Evolutionary conservation across 768 basidiomycete species (phyloP), one percentile per base, ranked within the genome.

Genomic region (Cyclocybe cylindracea): DNA sequence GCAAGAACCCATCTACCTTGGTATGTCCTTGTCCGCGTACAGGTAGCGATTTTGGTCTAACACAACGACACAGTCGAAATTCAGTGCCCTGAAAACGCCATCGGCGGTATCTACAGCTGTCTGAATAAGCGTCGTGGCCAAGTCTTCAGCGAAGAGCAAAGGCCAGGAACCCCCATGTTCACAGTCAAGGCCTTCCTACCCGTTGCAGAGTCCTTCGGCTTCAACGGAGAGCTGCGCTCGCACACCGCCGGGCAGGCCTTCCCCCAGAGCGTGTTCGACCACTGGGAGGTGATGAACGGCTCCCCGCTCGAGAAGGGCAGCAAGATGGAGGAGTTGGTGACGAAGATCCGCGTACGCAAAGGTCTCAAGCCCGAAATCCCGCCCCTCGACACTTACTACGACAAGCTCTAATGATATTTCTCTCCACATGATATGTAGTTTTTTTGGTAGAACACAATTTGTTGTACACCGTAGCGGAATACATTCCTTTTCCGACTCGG

Each of bases 141-240:
- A 70, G 96, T 99, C 56, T 96, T 95, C 84, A 90, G 89, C 61
- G 91, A 98, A 74, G 96, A 98, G 74, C 97, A 98, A 76, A 80
- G 95, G 65, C 79, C 86, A 3, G 96, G 97, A 77, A 99, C 97
- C 13, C 97, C 97, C 57, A 97, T 98, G 94, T 96, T 96, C 87
- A 98, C 89, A 42, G 89, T 99, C 75, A 98, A 97, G 84, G 94
- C 94, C 19, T 94, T 93, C 80, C 80, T 94, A 37, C 93, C 94
- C 62, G 91, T 94, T 69, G 77, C 79, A 68, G 91, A 93, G 74
- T 94, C 91, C 11, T 96, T 97, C 77, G 95, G 96, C 61, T 98
- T 98, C 89, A 98, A 94, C 73, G 92, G 89, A 62, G 94, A 91
- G 64, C 87, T 99, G 49, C 90, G 96, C 60, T 84, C 85, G 68